Percentiles rank a stretch among this genome's conserved stretches.
phyloP scores from a whole-genome alignment of 192 early-diverging fungal species.

The Geosiphon pyriformis region DNA sequence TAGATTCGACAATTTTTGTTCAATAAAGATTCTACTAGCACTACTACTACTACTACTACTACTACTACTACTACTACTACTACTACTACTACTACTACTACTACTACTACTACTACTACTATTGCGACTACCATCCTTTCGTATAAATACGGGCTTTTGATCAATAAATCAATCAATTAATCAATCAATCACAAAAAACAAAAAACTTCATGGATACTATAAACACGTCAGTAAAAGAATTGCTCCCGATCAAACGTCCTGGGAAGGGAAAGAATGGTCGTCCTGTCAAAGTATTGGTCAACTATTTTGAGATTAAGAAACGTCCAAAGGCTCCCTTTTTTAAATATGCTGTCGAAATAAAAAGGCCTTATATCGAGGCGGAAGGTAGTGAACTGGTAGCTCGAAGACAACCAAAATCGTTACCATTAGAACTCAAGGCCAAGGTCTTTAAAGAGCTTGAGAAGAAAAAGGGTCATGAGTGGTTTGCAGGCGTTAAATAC shows the following conservation, averaged over 20 bases:
- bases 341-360: neutral
- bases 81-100: no score
- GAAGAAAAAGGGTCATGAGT: conserved; percentile 14
- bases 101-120: no score
- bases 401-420: neutral
- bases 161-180: no score
- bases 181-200: neutral
- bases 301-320: conserved; percentile 20
- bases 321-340: neutral
- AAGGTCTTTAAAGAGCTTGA: conserved; percentile 13
- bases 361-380: neutral
- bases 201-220: neutral
- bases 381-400: neutral
- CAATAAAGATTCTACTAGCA: no score
- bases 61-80: no score
- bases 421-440: neutral
- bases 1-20: no score
- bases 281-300: neutral
- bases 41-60: no score
- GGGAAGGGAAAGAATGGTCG: neutral
- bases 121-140: no score
- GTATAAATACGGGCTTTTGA: no score
- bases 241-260: conserved; percentile 10
- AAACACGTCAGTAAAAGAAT: no score
- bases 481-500: conserved; percentile 7